Conservation (phyloP, 179 eudicot genomes). For the Vitellaria paradoxa region DNA sequence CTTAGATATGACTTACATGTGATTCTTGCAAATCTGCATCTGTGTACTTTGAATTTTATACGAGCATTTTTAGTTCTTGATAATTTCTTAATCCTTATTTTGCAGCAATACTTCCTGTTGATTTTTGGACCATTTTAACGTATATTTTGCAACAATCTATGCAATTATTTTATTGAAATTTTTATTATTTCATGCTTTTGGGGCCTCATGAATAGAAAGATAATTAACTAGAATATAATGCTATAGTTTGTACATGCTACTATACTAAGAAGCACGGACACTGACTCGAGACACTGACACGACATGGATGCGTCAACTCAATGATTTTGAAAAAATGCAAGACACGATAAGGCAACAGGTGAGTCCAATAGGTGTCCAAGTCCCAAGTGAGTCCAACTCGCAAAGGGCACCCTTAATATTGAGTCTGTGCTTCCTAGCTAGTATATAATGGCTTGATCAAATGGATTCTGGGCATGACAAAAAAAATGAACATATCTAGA, state of each 20-base stretch:
- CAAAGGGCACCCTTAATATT: too few relatives aligned
- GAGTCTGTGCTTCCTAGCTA: too few relatives aligned
- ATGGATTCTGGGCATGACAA: background rate
- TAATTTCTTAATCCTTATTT: background rate
- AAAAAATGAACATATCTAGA: background rate
- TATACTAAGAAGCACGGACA: too few relatives aligned
- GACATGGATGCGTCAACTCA: too few relatives aligned
- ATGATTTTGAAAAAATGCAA: too few relatives aligned
- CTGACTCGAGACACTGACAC: too few relatives aligned
- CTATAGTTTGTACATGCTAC: background rate
- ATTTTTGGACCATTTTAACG: background rate
- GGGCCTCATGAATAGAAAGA: background rate
- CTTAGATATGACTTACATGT: background rate
- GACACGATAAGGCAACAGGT: too few relatives aligned
- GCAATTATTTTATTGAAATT: background rate
- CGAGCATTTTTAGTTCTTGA: background rate
- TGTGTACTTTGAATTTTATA: background rate
- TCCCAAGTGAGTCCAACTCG: too few relatives aligned
- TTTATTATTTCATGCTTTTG: background rate
- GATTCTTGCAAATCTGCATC: slow-evolving; percentile 1
- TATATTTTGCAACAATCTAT: background rate
- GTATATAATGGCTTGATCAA: background rate
- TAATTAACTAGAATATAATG: background rate
- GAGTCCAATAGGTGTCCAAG: too few relatives aligned
- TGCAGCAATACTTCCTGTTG: background rate